Base-by-base conservation (phyloP, 345 rosid genomes). In the Brassica nigra region DNA sequence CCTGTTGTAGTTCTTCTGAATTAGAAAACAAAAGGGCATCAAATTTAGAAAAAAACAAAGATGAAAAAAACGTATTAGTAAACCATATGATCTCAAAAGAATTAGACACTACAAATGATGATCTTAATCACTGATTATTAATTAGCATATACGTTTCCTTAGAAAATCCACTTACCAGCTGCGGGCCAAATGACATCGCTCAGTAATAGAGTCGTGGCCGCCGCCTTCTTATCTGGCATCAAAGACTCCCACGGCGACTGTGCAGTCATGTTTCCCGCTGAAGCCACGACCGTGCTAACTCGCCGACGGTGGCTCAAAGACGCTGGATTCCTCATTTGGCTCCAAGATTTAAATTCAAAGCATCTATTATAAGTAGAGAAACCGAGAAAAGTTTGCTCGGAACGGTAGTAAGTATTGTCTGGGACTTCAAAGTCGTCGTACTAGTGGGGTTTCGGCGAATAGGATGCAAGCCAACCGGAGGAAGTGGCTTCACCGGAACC, bases 181-280 rank as follows among this genome's bases (percentile, higher is more conserved):
- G 98, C 88, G n/a, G 98, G 98, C 98, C 98, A 93, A 64, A 91
- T 70, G 84, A 90, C 76, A 71, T 93, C 98, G 70, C 98, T 93
- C 72, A 91, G 70, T n/a, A 86, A 82, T 58, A 87, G 78, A 36
- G 85, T 54, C 61, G 89, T 67, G 58, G 89, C 80, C 4, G 68
- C 84, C 75, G 80, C 73, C 68, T 75, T 69, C 76, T 84, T 84
- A 62, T 87, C 86, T 10, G 98, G 98, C 62, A 82, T 90, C 98
- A 93, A 93, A 1, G 88, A 79, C 3, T 89, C 98, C 93, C 95
- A 89, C 15, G 76, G 57, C 0, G 93, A 61, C 1, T 92, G 87
- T 0, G 90, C 66, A 15, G 86, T 81, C 62, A 69, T 84, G 65
- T 86, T 87, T 74, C 83, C 79, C 4, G 89, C 77, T 28, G 90